Base-by-base conservation (phyloP, 495 filamentous ascomycete species). In the Talaromyces liani region DNA sequence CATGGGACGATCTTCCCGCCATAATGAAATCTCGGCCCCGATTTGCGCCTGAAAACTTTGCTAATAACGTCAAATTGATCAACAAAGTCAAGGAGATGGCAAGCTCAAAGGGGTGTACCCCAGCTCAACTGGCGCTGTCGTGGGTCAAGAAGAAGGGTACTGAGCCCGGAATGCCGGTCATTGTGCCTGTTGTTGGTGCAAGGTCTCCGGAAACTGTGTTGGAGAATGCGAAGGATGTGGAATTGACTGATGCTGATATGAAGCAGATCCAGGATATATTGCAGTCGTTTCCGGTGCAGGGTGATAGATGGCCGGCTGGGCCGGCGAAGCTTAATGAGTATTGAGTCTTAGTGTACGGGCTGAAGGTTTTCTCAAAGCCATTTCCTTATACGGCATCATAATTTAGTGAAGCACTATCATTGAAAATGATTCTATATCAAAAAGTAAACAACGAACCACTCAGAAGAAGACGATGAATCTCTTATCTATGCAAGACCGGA, bases 151-250 rank as follows among this genome's bases (percentile, higher is more conserved):
- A 72, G 1, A 71, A 85, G 61, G 76, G 79, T 27, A 72, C 74
- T 31, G 72, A 77, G 55, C 70, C 82, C 36, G 61, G 83, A 3
- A 77, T 82, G 65, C 81, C 84, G 5, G 72, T 76, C 6, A 85
- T 92, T 67, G 84, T 93, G 54, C 91, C 91, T 3, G 91, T 94
- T 64, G 88, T 87, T 1, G 89, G 91, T 4, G 82, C 88, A 10
- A 86, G 82, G 36, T 77, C 73, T 6, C 74, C 61, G 5, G 72
- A 62, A 6, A 73, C 80, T 2, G 74, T 86, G 6, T 49, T 65
- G 20, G 84, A 87, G 73, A 87, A 87, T 70, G 61, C 70, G 2
- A 70, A 65, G 18, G 34, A 71, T 8, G 72, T 85, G 0, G 72
- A 79, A 0, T 65, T 87, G 34, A 75, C 72, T 6, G 72, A 77